Base-by-base conservation (phyloP, 2,329 filamentous ascomycete genomes). In the Daldinia sp. region DNA sequence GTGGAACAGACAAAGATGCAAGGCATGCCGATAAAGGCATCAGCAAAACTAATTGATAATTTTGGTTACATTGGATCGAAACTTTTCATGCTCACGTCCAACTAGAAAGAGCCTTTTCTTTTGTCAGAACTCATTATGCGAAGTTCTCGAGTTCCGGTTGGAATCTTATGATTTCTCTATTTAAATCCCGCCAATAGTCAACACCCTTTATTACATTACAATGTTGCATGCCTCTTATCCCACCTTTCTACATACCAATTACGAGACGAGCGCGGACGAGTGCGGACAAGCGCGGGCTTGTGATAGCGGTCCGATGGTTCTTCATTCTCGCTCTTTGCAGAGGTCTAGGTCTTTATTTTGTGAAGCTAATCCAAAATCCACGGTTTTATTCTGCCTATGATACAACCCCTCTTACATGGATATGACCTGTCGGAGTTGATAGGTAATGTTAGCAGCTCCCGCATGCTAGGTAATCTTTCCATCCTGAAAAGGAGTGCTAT, bases 391-490 rank as follows among this genome's bases (percentile, higher is more conserved):
- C 39, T 45, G 15, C 11, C 11, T 45, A 41, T 6, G 6, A 45
- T 27, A 45, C 39, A 23, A 45, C 39, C 39, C 35, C 39, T 23
- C 19, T n/a, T 15, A 58, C 29, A 19, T 25, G 21, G 30, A 37
- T 51, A 63, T 60, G 61, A 63, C 52, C 55, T 56, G 57, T 64
- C 50, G 54, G 30, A 15, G 56, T 41, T 17, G 39, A 64, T 58
- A 50, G 6, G 29, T 11, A 7, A 48, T 50, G 49, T 50, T 51
- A 64, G 45, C 49, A 43, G 55, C 34, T 43, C 55, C 43, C 19
- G 4, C 34, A 47, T 45, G 35, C 23, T 34, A 53, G 34, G 15
- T 30, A 19, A 9, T 57, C 34, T n/a, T n/a, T n/a, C n/a, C n/a
- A n/a, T n/a, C n/a, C n/a, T n/a, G n/a, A 47, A 47, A 29, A 25